A percentile compares a stretch with the other conserved stretches of the same genome.
Conservation (phyloP, 805 yeast genomes). For the Hanseniaspora vineae region DNA sequence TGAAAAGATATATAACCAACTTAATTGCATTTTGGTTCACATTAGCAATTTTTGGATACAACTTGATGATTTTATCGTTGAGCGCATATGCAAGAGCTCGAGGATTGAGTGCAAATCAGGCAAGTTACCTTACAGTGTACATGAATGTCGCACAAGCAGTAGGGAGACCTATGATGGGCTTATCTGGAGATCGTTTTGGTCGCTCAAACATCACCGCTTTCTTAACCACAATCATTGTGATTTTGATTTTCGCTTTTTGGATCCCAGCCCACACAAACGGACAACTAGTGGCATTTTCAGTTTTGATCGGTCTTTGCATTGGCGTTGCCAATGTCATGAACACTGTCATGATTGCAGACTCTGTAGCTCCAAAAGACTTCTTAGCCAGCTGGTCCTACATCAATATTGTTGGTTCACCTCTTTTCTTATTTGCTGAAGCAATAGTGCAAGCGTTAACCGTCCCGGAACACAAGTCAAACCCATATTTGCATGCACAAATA, state of each 20-base stretch:
- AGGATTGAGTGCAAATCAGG: slow-evolving; percentile 33
- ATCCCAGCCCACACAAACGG: slow-evolving; percentile 30
- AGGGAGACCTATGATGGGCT: slow-evolving; percentile 39
- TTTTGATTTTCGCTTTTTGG: slow-evolving; percentile 38
- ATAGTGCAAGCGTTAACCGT: slow-evolving; percentile 38
- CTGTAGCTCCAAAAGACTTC: slow-evolving; percentile 24
- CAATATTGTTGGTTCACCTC: slow-evolving; percentile 20
- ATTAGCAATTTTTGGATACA: slow-evolving; percentile 28
- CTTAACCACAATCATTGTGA: slow-evolving; percentile 23
- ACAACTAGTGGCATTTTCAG: slow-evolving; percentile 28
- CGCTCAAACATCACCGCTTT: slow-evolving; percentile 32
- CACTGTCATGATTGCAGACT: slow-evolving; percentile 29
- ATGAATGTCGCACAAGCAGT: slow-evolving; percentile 34
- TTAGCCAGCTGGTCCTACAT: slow-evolving; percentile 28
- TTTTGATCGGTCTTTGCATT: slow-evolving; percentile 31
- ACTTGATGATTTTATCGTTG: slow-evolving; percentile 33
- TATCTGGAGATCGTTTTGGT: slow-evolving; percentile 32
- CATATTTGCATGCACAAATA: slow-evolving; percentile 47
- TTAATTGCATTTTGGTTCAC: slow-evolving; percentile 27
- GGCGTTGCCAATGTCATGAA: slow-evolving; percentile 35
- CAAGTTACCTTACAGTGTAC: slow-evolving; percentile 32
- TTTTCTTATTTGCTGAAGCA: slow-evolving; percentile 36
- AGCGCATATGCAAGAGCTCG: slow-evolving; percentile 33
- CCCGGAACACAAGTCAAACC: slow-evolving; percentile 19
- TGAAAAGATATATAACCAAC: slow-evolving; percentile 21